Conservation (phyloP, 768 basidiomycete genomes). For the Lactarius trivialis region DNA sequence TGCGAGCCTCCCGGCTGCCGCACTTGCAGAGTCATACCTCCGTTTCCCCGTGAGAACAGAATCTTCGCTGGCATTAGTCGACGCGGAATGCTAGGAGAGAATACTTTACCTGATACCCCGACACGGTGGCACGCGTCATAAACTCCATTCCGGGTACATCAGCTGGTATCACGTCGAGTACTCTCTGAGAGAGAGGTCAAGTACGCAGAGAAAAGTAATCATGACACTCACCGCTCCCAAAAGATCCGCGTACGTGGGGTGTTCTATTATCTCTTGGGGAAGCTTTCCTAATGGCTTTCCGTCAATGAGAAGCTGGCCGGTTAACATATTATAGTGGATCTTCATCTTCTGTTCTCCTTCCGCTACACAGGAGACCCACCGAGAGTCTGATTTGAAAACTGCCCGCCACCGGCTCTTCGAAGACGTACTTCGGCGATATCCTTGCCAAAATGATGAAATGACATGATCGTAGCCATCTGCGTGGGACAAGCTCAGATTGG, state of each 20-base stretch:
- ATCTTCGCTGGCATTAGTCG: not conserved
- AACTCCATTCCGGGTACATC: conserved; percentile 5
- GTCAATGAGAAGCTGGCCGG: conserved; percentile 37
- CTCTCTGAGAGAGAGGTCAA: not conserved
- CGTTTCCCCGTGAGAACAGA: not conserved
- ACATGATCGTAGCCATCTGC: not conserved
- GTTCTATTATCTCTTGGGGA: conserved; percentile 29
- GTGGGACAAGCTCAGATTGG: not conserved
- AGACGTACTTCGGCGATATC: not conserved
- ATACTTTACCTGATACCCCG: conserved; percentile 3
- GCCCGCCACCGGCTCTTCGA: not conserved
- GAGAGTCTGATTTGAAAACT: not conserved
- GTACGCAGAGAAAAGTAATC: not conserved
- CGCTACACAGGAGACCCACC: not conserved
- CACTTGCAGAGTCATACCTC: not conserved
- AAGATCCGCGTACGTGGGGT: conserved; percentile 33
- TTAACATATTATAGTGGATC: conserved; percentile 36
- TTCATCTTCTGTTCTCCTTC: conserved; percentile 20
- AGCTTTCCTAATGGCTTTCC: conserved; percentile 37
- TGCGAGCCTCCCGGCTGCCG: not conserved
- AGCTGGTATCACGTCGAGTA: conserved; percentile 8
- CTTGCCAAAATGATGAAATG: not conserved
- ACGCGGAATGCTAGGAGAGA: not conserved
- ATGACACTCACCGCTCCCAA: conserved; percentile 29
- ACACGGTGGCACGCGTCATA: conserved; percentile 6